Conservation (phyloP, 2,329 filamentous ascomycete species). For the Aspergillus sp. region DNA sequence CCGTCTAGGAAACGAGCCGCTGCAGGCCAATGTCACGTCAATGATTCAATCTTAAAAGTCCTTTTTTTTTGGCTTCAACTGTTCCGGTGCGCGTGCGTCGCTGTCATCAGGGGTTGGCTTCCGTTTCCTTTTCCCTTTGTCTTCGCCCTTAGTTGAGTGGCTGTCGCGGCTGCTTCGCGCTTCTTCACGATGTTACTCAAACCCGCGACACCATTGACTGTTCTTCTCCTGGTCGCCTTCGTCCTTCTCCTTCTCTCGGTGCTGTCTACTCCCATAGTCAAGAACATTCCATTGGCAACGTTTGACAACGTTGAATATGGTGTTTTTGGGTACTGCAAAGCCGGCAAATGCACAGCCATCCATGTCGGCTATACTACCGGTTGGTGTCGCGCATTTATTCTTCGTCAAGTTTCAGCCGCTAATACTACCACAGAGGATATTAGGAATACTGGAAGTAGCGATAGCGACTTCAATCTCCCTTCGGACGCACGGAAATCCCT, state of each 20-base stretch:
- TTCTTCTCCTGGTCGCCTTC: conserved; percentile 85
- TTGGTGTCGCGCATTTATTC: conserved; percentile 52
- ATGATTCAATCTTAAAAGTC: conserved; percentile 15
- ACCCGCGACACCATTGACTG: conserved; percentile 86
- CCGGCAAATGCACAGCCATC: conserved; percentile 68
- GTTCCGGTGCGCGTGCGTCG: conserved; percentile 14
- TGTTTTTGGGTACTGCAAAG: conserved; percentile 86
- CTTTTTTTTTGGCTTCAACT: neutral
- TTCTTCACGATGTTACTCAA: conserved; percentile 71
- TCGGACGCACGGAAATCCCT: conserved; percentile 70
- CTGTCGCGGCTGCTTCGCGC: conserved; percentile 19
- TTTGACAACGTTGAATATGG: conserved; percentile 81
- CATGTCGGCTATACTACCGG: conserved; percentile 85
- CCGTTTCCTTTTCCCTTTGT: neutral
- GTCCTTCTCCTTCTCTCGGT: conserved; percentile 82
- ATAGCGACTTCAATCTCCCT: conserved; percentile 63
- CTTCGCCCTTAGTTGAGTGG: neutral
- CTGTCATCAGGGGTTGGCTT: conserved; percentile 11
- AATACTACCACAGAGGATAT: conserved; percentile 33
- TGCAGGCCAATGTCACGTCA: conserved; percentile 16
- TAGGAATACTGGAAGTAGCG: conserved; percentile 46
- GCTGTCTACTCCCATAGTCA: conserved; percentile 88
- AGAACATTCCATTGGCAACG: conserved; percentile 79
- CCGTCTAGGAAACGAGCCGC: conserved; percentile 13
- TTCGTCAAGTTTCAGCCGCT: conserved; percentile 7